Evolutionary conservation across 208 protist species (phyloP), one percentile per base, ranked within the genome.

Genomic region (Phytomonas sp.): DNA sequence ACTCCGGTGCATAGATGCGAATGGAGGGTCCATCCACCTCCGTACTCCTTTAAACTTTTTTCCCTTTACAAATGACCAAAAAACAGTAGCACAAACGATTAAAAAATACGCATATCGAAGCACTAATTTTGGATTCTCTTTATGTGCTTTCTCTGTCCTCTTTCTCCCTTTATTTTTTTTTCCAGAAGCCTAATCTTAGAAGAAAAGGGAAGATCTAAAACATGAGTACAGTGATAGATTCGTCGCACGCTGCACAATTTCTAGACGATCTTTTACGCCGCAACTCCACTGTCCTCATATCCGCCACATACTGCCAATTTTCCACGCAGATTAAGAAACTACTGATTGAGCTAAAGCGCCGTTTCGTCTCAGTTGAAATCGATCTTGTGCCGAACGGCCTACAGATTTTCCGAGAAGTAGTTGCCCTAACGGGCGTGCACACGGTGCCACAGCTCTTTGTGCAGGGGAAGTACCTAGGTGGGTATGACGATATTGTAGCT

Each of bases 281-380:
- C 62, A 93, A 95, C 66, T 76, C 75, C 60, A 83, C 93, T 66
- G 90, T 95, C 2, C 66, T 95, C 66, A 89, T 95, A 67, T 91
- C 83, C 20, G 87, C 90, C 62, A 95, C 90, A n/a, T 95, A 95
- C 82, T 95, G 90, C 73, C 76, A 87, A 32, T 95, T 92, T 68
- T 93, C 75, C 46, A 91, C 85, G 7, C 85, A 92, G 64, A 68
- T 92, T 9, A 95, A 95, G 36, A 85, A 84, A 79, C 67, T 95
- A 28, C 79, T 95, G 8, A 93, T 95, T 64, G 85, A 93, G 68
- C 62, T 86, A 51, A 91, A 89, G 62, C 79, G 88, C 65, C 87
- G 87, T 46, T 95, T 95, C 29, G 87, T 93, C 0, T 92, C 90
- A 20, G 77, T 95, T 5, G 87, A 95, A 76, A 88, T 95, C 33